A percentile compares a stretch with the other conserved stretches of the same genome.
These are phyloP conservation scores for Allium cepa DNA, from an alignment of 106 monocot genomes.

Conservation along the genomic window DNA sequence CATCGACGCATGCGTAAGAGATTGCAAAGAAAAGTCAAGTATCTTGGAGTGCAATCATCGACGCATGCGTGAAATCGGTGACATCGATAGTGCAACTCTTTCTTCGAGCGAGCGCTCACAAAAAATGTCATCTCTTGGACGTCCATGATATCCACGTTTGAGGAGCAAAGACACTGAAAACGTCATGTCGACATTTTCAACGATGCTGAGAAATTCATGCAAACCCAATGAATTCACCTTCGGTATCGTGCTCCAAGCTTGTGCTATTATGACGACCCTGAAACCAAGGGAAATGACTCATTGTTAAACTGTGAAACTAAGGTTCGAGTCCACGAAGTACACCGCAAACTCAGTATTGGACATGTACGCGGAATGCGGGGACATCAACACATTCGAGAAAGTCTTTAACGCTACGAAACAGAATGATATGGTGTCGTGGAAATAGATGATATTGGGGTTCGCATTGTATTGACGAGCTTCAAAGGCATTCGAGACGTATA, in stretches of 20 bases:
- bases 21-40: constrained; percentile 28
- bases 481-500: constrained; percentile 26
- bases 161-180: constrained; percentile 34
- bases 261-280: constrained; percentile 30
- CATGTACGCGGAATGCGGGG: constrained; percentile 86
- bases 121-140: constrained; percentile 62
- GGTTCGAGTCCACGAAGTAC: constrained; percentile 34
- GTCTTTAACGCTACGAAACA: constrained; percentile 22
- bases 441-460: constrained; percentile 57
- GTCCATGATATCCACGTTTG: constrained; percentile 32
- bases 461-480: constrained; percentile 36
- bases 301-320: constrained; percentile 15
- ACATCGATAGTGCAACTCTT: constrained; percentile 25
- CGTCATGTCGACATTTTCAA: constrained; percentile 33
- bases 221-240: constrained; percentile 48
- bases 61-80: constrained; percentile 47
- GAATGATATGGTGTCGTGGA: constrained; percentile 70
- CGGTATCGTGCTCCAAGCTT: constrained; percentile 49
- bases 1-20: constrained; percentile 47
- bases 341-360: constrained; percentile 51
- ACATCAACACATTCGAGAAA: constrained; percentile 23
- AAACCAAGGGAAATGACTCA: constrained; percentile 50
- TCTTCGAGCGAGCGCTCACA: constrained; percentile 40
- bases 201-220: constrained; percentile 26
- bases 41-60: constrained; percentile 72